These are phyloP conservation scores for Penicillium sp. DNA, from an alignment of 2,329 filamentous ascomycete genomes.

Conservation along the genomic window DNA sequence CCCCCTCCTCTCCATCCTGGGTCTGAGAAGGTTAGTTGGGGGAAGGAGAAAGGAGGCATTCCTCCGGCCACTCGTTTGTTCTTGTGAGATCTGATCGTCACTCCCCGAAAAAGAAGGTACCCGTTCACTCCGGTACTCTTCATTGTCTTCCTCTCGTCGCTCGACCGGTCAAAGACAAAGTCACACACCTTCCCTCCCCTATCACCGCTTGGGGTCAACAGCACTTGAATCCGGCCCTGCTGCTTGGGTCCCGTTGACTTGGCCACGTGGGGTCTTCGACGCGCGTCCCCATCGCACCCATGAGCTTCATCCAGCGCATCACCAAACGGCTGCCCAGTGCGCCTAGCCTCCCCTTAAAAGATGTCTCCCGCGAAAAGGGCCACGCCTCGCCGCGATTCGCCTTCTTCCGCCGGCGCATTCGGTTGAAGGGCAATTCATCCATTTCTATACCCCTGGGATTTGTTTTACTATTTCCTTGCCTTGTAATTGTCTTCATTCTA, in stretches of 20 bases:
- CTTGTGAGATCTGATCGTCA: conserved; percentile 12
- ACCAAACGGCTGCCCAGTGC: conserved; percentile 50
- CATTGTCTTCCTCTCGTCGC: neutral
- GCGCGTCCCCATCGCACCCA: conserved; percentile 35
- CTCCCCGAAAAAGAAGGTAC: neutral
- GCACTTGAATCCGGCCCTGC: conserved; percentile 12
- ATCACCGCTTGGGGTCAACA: neutral
- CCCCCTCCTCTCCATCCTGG: conserved; percentile 29
- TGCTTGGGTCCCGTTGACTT: conserved; percentile 20
- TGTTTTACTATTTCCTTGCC: conserved; percentile 84
- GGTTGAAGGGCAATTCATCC: conserved; percentile 84
- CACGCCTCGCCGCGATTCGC: conserved; percentile 54
- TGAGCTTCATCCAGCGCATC: conserved; percentile 53
- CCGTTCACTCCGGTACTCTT: neutral
- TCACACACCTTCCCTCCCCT: neutral
- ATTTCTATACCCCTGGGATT: conserved; percentile 89
- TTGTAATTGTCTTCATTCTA: conserved; percentile 86
- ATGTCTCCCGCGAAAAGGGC: conserved; percentile 44
- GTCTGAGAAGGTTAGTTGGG: conserved; percentile 31
- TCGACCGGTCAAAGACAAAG: neutral
- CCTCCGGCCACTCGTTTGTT: conserved; percentile 42
- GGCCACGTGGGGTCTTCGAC: conserved; percentile 18
- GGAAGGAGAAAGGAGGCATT: conserved; percentile 39
- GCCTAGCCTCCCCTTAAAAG: conserved; percentile 45
- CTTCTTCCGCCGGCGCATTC: conserved; percentile 81